Evolutionary conservation across 805 yeast genomes (phyloP).

Genomic region (Gaillardinia entomophila): DNA sequence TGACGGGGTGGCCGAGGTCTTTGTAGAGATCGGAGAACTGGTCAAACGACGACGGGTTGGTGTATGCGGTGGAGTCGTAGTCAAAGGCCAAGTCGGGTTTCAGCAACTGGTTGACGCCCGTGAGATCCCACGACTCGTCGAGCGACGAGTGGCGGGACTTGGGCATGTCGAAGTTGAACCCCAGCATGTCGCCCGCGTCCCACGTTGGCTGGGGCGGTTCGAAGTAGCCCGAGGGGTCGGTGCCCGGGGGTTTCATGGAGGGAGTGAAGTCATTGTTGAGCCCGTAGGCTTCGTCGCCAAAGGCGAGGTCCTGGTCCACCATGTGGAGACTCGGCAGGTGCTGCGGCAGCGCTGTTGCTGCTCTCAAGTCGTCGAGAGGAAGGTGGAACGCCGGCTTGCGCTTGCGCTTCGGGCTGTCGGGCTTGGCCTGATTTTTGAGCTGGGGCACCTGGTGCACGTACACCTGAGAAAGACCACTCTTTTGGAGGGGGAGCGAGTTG

Average conservation of each 20-base stretch:
- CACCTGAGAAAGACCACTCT: background rate
- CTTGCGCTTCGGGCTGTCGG: background rate
- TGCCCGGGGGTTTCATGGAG: conserved; percentile 26
- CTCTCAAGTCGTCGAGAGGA: conserved; percentile 17
- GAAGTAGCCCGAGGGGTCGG: conserved; percentile 11
- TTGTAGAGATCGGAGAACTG: too few relatives aligned
- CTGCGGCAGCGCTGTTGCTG: conserved; percentile 6
- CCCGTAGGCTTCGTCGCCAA: conserved; percentile 4
- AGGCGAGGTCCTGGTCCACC: conserved; percentile 13
- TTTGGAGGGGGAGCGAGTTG: conserved; percentile 1
- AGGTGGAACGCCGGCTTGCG: conserved; percentile 22
- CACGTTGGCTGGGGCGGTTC: conserved; percentile 1
- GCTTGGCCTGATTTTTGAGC: background rate
- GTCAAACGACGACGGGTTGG: too few relatives aligned
- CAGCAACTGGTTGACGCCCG: too few relatives aligned
- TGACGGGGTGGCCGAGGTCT: too few relatives aligned
- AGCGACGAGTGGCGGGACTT: background rate
- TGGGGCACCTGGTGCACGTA: background rate
- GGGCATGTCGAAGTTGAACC: conserved; percentile 13
- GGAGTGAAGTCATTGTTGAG: conserved; percentile 19
- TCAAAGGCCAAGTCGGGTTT: too few relatives aligned
- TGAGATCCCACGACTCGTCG: too few relatives aligned
- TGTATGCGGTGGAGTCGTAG: too few relatives aligned
- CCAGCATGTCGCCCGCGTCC: conserved; percentile 10
- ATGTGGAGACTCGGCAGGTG: conserved; percentile 6